phyloP scores from a whole-genome alignment of 805 yeast species.

The Pichia cabralensis region DNA sequence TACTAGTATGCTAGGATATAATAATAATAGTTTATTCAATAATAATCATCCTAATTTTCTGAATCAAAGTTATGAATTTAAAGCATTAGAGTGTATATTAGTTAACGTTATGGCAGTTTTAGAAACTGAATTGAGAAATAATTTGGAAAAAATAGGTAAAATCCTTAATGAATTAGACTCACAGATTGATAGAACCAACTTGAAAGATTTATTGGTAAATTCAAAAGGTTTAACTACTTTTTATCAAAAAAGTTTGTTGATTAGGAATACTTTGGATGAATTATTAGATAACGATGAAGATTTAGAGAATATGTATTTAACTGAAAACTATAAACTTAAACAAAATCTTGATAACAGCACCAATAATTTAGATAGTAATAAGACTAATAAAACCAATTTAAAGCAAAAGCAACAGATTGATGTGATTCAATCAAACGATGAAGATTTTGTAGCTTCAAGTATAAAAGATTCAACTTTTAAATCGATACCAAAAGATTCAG shows the following conservation, averaged over 20 bases:
- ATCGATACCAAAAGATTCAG: neutral
- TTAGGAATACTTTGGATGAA: conserved; percentile 76
- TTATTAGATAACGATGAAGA: conserved; percentile 81
- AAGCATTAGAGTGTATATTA: conserved; percentile 73
- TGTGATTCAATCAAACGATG: neutral
- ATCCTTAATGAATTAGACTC: conserved; percentile 66
- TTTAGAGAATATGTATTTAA: conserved; percentile 66
- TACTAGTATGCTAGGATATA: conserved; percentile 15
- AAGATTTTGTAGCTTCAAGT: neutral
- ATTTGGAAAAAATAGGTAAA: conserved; percentile 46
- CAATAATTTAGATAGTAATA: neutral
- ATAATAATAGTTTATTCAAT: neutral
- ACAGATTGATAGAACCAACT: conserved; percentile 64
- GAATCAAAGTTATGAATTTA: conserved; percentile 61
- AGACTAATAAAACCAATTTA: neutral
- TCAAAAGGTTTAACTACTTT: conserved; percentile 65
- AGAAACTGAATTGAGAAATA: conserved; percentile 63
- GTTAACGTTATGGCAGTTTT: conserved; percentile 71
- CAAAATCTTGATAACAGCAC: too few relatives aligned
- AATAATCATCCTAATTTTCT: too few relatives aligned
- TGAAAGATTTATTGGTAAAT: conserved; percentile 62
- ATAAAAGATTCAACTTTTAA: neutral
- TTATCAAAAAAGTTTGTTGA: conserved; percentile 64
- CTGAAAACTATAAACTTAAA: conserved; percentile 27
- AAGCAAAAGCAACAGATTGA: neutral